Evolutionary conservation across 805 yeast genomes (phyloP).

Genomic region (Wickerhamiella domercqiae): DNA sequence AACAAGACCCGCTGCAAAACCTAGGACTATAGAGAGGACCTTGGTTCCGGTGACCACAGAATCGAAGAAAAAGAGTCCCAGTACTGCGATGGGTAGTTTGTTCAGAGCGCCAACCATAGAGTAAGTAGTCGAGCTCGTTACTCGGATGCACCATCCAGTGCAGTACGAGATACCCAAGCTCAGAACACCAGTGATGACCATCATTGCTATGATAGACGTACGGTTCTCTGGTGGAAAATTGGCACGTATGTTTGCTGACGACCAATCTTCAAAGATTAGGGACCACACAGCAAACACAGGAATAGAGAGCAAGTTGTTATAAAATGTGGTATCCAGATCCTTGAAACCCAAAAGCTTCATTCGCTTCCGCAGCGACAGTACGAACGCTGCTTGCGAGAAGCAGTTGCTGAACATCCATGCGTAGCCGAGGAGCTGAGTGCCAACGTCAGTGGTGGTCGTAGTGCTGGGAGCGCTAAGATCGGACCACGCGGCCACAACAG

Average conservation of each 20-base stretch:
- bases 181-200: conserved; percentile 85
- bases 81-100: conserved; percentile 91
- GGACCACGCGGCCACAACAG: conserved; percentile 92
- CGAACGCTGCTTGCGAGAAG: conserved; percentile 85
- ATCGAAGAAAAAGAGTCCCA: conserved; percentile 88
- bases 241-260: conserved; percentile 50
- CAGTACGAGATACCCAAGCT: conserved; percentile 97
- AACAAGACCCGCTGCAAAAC: conserved; percentile 89
- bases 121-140: conserved; percentile 94
- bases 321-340: conserved; percentile 95
- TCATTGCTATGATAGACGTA: conserved; percentile 54
- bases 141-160: conserved; percentile 99
- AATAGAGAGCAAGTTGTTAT: conserved; percentile 85
- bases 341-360: conserved; percentile 84
- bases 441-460: conserved; percentile 21
- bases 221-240: conserved; percentile 71
- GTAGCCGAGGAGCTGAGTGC: conserved; percentile 42
- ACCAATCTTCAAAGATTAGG: conserved; percentile 83
- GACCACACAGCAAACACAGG: conserved; percentile 74
- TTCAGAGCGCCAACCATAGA: conserved; percentile 99
- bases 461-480: conserved; percentile 31
- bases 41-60: conserved; percentile 90
- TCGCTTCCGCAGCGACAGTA: conserved; percentile 91
- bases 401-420: conserved; percentile 96
- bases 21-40: conserved; percentile 77